Evolutionary conservation across 345 rosid species (phyloP), one percentile per base, ranked within the genome.

Genomic region (Eucalyptus cloeziana): DNA sequence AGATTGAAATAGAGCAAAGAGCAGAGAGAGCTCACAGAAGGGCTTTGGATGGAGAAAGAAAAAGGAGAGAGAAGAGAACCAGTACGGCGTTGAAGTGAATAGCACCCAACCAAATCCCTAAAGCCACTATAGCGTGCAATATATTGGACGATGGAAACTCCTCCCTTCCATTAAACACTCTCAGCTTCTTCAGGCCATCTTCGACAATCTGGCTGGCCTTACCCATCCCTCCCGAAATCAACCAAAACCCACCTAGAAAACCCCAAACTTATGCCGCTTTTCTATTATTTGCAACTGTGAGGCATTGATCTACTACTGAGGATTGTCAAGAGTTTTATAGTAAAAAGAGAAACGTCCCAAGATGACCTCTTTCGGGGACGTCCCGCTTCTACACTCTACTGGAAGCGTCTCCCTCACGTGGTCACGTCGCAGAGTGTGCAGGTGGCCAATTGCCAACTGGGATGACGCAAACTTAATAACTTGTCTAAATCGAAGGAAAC

Each of bases 21-120:
- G 87, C 83, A 50, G 56, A 9, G 37, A 76, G 89, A 85, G 30
- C 49, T 25, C 43, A 58, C 79, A 43, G 25, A 33, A 90, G 81
- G 15, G 87, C 51, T 37, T 47, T 33, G 44, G 85, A 87, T 45
- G 54, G 49, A 64, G 87, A 90, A 56, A 89, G 88, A 85, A 45
- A 83, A 83, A 86, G 51, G 86, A 85, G 49, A 52, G 71, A 87
- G 89, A 54, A 83, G 54, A 67, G 88, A 50, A 60, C 37, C 58
- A 86, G 49, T 13, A 91, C 80, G 89, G 88, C 88, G 88, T 88
- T 93, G 91, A 98, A 91, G 87, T 98, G 99, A 90, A 98, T 92
- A 43, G 94, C 86, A 64, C 99, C 99, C 86, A 98, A 93, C 99
- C 98, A 97, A 43, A 95, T 85, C 12, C 64, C 87, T 47, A 95